phyloP scores from a whole-genome alignment of 768 basidiomycete genomes.

The Auriscalpium vulgare region DNA sequence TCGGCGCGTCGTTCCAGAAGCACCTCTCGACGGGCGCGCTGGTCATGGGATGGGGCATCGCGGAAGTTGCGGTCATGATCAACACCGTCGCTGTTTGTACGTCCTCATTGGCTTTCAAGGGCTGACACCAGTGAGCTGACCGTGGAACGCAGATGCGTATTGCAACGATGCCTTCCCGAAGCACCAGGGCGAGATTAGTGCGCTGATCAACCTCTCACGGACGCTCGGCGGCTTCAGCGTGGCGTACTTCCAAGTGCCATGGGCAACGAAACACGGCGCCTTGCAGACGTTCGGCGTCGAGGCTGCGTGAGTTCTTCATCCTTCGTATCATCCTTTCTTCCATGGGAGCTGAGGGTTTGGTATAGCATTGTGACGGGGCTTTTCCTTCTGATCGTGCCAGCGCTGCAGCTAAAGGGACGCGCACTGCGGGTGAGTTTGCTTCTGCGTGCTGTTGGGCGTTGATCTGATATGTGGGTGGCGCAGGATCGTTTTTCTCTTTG shows the following conservation, averaged over 20 bases:
- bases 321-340: background rate
- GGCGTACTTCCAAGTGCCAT: slow-evolving; percentile 59
- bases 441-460: background rate
- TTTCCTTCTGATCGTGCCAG: slow-evolving; percentile 44
- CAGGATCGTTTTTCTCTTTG: slow-evolving; percentile 6
- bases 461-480: background rate
- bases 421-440: slow-evolving; percentile 29
- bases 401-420: slow-evolving; percentile 42
- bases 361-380: slow-evolving; percentile 40
- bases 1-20: slow-evolving; percentile 49
- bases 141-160: slow-evolving; percentile 31
- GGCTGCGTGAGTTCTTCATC: slow-evolving; percentile 38
- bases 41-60: slow-evolving; percentile 63
- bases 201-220: slow-evolving; percentile 49
- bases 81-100: slow-evolving; percentile 55
- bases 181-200: slow-evolving; percentile 53
- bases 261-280: slow-evolving; percentile 53
- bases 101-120: slow-evolving; percentile 16
- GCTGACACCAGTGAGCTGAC: too few relatives aligned
- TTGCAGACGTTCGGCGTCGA: slow-evolving; percentile 56
- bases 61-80: slow-evolving; percentile 47
- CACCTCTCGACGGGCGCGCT: slow-evolving; percentile 44
- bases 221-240: slow-evolving; percentile 55
- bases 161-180: slow-evolving; percentile 43
- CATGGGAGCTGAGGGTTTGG: background rate